Evolutionary conservation across 805 yeast genomes (phyloP).

Genomic region (Saturnispora sekii): DNA sequence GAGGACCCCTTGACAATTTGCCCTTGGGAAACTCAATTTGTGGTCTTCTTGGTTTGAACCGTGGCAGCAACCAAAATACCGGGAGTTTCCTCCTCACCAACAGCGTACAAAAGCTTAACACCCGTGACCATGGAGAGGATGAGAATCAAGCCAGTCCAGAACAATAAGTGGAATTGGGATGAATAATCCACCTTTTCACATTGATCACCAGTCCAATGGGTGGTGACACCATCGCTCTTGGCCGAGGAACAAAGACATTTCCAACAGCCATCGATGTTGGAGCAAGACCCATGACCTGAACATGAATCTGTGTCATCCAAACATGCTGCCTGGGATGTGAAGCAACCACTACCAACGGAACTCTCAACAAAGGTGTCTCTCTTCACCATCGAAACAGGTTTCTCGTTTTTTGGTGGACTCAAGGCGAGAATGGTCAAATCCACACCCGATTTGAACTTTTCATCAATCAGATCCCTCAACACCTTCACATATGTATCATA

Average conservation of each 20-base stretch:
- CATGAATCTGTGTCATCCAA: slow-evolving; percentile 38
- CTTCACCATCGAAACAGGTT: slow-evolving; percentile 13
- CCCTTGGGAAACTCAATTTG: neutral
- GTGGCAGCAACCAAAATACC: slow-evolving; percentile 59
- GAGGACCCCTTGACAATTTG: no score
- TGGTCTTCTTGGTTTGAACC: slow-evolving; percentile 30
- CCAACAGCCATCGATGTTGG: slow-evolving; percentile 36
- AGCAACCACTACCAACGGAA: slow-evolving; percentile 23
- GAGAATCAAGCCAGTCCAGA: slow-evolving; percentile 54
- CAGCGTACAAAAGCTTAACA: slow-evolving; percentile 39
- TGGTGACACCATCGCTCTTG: slow-evolving; percentile 33
- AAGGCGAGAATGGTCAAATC: slow-evolving; percentile 28
- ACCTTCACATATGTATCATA: slow-evolving; percentile 33
- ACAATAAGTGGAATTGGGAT: slow-evolving; percentile 53
- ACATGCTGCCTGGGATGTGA: slow-evolving; percentile 37
- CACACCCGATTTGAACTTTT: slow-evolving; percentile 10
- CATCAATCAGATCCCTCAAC: slow-evolving; percentile 21
- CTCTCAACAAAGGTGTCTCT: slow-evolving; percentile 9
- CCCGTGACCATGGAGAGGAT: slow-evolving; percentile 38
- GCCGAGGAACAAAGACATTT: slow-evolving; percentile 42
- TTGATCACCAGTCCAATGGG: slow-evolving; percentile 46
- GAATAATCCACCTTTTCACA: slow-evolving; percentile 64
- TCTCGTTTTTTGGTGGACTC: slow-evolving; percentile 14
- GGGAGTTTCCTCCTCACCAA: slow-evolving; percentile 57
- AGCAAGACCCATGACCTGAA: slow-evolving; percentile 45